Evolutionary conservation across 1,284 basidiomycete genomes (phyloP), one percentile per base, ranked within the genome.

Genomic region (Heterobasidion annosum): DNA sequence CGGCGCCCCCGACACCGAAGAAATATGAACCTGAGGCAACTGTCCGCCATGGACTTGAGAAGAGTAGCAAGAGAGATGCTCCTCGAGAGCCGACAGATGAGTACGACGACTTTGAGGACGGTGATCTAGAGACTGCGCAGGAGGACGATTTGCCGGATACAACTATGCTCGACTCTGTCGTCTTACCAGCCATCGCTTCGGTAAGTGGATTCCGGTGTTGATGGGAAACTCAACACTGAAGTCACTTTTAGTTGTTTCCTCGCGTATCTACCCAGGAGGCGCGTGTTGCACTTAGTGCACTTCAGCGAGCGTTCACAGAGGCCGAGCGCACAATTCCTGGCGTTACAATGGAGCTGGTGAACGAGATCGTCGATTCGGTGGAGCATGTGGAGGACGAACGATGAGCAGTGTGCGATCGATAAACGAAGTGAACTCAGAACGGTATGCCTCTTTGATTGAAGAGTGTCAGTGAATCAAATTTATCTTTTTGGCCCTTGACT

Each of bases 131-230:
- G 58, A 75, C 76, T 58, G 65, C 68, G 71, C 59, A 68, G 65
- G 76, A 78, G 12, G 83, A 84, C 34, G 88, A 90, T 50, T 77
- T 91, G 46, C 85, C 88, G 10, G 89, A 91, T 64, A 89, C 86
- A 33, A 85, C 88, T 25, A 96, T 98, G 84, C 74, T 97, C 48
- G 92, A 96, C 64, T 92, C 91, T n/a, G 94, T 98, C 35, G 87
- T 97, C 56, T 72, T 96, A 40, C 94, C 94, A 19, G 93, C 93
- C 15, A 87, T 97, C 61, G 89, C 91, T 53, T 94, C 90, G 61
- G 94, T 96, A 62, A 69, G 87, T 76, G 44, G 53, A 35, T 32
- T 32, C 10, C n/a, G 10, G 9, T 47, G 16, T 3, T 32, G 25
- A 47, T 12, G 45, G 25, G 18, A 47, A 10, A 5, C 3, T 16